These are phyloP conservation scores for Backusella liffmaniae DNA, from an alignment of 192 early-diverging fungal genomes.

Conservation along the genomic window DNA sequence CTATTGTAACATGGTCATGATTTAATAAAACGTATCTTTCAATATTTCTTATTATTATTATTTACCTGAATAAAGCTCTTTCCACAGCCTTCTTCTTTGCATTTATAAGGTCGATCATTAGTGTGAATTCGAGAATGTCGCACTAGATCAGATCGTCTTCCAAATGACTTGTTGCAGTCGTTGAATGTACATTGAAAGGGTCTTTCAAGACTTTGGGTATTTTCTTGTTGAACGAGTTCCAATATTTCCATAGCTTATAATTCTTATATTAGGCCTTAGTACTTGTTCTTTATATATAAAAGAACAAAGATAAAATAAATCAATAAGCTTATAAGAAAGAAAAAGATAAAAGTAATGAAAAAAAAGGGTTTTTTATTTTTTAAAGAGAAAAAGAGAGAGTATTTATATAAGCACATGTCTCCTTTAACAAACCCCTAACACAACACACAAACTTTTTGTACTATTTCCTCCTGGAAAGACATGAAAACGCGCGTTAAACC, in stretches of 20 bases:
- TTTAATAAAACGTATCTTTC: neutral
- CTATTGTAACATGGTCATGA: conserved; percentile 25
- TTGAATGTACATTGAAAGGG: conserved; percentile 60
- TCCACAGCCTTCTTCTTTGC: conserved; percentile 56
- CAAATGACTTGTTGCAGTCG: conserved; percentile 71
- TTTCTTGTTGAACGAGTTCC: conserved; percentile 57
- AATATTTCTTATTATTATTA: neutral
- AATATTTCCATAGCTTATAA: conserved; percentile 52
- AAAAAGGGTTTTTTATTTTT: neutral
- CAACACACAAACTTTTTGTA: neutral
- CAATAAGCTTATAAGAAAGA: neutral
- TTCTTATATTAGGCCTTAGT: neutral
- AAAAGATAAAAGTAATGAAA: neutral
- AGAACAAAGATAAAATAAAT: neutral
- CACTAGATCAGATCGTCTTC: conserved; percentile 63
- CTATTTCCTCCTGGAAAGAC: neutral
- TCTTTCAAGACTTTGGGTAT: conserved; percentile 42
- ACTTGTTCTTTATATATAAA: neutral
- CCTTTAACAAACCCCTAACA: neutral
- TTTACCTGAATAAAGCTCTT: conserved; percentile 71
- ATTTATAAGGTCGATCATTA: conserved; percentile 71
- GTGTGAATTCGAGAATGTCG: conserved; percentile 77
- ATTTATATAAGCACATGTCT: neutral
- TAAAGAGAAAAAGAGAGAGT: neutral
- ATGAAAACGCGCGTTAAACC: neutral